Evolutionary conservation across 495 filamentous ascomycete genomes (phyloP), one percentile per base, ranked within the genome.

Genomic region (Corynascus novoguineensis): DNA sequence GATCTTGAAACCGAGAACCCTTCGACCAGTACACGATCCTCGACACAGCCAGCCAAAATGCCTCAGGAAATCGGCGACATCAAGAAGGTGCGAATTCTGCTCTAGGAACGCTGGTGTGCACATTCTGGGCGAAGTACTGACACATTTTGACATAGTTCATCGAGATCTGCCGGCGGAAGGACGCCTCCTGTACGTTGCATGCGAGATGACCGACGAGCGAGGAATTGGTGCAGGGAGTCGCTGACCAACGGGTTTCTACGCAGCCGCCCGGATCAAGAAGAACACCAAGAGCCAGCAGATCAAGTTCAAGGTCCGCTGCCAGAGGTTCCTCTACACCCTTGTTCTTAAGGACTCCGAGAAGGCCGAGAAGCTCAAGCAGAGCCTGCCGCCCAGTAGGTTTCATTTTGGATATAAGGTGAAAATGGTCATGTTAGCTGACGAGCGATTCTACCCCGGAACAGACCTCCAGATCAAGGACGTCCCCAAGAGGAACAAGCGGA

Each of bases 281-380:
- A 92, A 86, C 82, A 86, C 83, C 72, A 83, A 85, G 72, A 76
- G 81, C 62, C 81, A 86, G 74, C 86, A 92, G 81, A 91, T 90
- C 84, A 99, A 99, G 85, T 97, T 99, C 89, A 99, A 99, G 88
- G 95, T 99, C 83, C 89, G 93, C 73, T 97, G 93, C 83, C 78
- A 87, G 68, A 82, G 87, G 66, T 86, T 90, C 81, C 79, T 97
- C 65, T 99, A 99, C 86, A 95, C 95, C 64, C 86, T 97, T 60
- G 87, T 93, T 71, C 86, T 99, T 68, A 96, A 96, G 83, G 89
- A 98, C 78, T 82, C 85, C 68, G 93, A 97, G 67, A 97, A 97
- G 88, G 93, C 92, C 73, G 93, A 97, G 81, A 99, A 99, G 88
- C 86, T 99, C 62, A 97, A 97, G 89, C 92, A 97, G 85, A 89